Evolutionary conservation across 257 asterid genomes (phyloP).

Genomic region (Solanum ossicruentum): DNA sequence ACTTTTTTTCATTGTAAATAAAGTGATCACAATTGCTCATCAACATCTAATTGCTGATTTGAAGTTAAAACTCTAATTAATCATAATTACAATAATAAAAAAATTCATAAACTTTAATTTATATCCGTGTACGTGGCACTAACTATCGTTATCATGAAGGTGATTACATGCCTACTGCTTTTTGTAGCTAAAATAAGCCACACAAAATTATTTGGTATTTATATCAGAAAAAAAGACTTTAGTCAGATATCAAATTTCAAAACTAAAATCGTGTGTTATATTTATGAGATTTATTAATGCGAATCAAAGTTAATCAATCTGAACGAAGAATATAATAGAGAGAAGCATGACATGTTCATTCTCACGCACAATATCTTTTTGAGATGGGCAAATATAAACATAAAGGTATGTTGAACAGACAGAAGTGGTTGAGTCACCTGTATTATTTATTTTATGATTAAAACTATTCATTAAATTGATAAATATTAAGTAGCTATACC

Average conservation of each 20-base stretch:
- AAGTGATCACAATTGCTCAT: neutral
- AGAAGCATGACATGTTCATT: neutral
- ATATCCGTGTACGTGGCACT: neutral
- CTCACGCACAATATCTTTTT: neutral
- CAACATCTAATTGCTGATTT: neutral
- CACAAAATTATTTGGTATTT: neutral
- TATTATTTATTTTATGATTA: neutral
- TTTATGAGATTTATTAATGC: too few relatives aligned
- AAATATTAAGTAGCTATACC: conserved; percentile 3
- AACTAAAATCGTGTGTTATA: too few relatives aligned
- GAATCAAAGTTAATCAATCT: too few relatives aligned
- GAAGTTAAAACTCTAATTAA: neutral
- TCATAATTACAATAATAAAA: neutral
- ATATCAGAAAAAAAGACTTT: too few relatives aligned
- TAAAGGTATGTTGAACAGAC: neutral
- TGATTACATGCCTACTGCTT: neutral
- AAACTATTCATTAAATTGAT: neutral
- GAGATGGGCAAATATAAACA: neutral
- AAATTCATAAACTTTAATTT: neutral
- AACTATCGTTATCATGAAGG: neutral
- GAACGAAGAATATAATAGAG: neutral
- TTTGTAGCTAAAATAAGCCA: neutral
- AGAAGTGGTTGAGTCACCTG: neutral
- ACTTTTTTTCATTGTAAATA: neutral
- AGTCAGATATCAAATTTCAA: too few relatives aligned